These are phyloP conservation scores for Kwoniella botswanensis DNA, from an alignment of 768 basidiomycete genomes.

Conservation along the genomic window DNA sequence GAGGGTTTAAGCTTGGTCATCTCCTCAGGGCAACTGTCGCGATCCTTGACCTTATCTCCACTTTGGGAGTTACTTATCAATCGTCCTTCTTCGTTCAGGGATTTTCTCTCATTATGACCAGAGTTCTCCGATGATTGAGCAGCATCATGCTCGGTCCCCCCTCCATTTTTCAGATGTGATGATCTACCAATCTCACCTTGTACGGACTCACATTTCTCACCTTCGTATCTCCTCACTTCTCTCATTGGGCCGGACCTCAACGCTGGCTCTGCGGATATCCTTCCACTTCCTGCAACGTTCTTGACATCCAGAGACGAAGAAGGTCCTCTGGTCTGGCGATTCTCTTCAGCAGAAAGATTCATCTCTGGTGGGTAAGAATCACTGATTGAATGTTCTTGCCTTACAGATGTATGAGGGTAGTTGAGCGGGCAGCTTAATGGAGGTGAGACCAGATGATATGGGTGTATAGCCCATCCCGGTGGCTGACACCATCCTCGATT, in stretches of 20 bases:
- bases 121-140: background rate
- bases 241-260: background rate
- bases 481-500: constrained; percentile 1
- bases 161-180: background rate
- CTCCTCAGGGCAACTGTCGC: too few species aligned
- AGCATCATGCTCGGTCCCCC: background rate
- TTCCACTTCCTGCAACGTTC: too few species aligned
- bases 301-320: background rate
- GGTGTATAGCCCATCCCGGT: background rate
- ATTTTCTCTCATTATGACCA: too few species aligned
- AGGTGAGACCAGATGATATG: background rate
- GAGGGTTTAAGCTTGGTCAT: background rate
- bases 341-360: background rate
- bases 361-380: background rate
- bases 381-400: background rate
- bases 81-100: too few species aligned
- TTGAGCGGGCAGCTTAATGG: background rate
- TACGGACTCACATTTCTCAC: background rate
- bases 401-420: background rate
- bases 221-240: background rate
- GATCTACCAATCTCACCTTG: background rate
- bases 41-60: too few species aligned
- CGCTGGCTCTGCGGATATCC: background rate
- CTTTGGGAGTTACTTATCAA: too few species aligned
- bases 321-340: background rate